These are phyloP conservation scores for Glycine soja DNA, from an alignment of 306 rosid genomes.

Conservation along the genomic window DNA sequence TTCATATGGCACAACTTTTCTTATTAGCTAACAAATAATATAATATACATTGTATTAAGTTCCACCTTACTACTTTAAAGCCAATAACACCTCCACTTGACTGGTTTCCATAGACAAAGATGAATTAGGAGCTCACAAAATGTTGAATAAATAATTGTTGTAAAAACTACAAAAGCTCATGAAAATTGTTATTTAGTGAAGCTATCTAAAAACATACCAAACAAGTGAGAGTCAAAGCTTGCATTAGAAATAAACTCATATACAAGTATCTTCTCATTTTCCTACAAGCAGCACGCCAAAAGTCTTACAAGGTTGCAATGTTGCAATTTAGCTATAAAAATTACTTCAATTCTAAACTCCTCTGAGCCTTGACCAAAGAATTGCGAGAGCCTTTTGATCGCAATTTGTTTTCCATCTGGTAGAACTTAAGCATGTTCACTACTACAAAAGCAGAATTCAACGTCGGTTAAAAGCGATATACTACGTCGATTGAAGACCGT, in stretches of 20 bases:
- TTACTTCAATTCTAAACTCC: conserved; percentile 67
- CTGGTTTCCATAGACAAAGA: not conserved
- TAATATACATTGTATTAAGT: not conserved
- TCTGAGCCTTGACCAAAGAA: conserved; percentile 60
- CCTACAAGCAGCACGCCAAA: conserved; percentile 60
- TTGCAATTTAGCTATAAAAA: conserved; percentile 55
- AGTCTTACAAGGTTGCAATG: conserved; percentile 71
- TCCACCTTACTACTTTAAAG: not conserved
- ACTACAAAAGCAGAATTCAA: too few relatives aligned
- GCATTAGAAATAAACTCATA: conserved; percentile 65
- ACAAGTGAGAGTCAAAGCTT: conserved; percentile 59
- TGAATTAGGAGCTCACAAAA: not conserved
- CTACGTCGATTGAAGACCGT: too few relatives aligned
- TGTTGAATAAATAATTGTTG: not conserved
- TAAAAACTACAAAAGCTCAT: not conserved
- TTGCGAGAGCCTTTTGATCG: conserved; percentile 63
- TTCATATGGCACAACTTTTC: not conserved
- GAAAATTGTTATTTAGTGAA: not conserved
- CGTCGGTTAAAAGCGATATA: too few relatives aligned
- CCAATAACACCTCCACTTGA: not conserved
- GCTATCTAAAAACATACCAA: conserved; percentile 46
- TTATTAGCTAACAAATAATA: not conserved
- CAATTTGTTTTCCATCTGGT: conserved; percentile 60
- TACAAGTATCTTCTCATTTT: conserved; percentile 62
- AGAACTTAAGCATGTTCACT: conserved; percentile 22